Percentiles rank a stretch among this genome's conserved stretches.
These are phyloP conservation scores for Ustilago bromivora DNA, from an alignment of 1,284 basidiomycete species.

Conservation along the genomic window DNA sequence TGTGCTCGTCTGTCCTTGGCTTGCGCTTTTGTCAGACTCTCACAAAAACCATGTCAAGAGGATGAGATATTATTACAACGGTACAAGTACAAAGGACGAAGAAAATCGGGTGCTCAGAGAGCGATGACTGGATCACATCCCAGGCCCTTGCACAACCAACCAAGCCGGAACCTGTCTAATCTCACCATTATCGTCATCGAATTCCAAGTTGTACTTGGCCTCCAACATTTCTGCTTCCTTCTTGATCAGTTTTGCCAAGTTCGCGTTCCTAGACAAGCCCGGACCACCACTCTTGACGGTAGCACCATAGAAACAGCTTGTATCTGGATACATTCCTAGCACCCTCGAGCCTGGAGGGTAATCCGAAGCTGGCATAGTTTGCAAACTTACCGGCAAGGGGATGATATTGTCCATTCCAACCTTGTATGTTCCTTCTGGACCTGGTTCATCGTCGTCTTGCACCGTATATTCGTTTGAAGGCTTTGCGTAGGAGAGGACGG, in stretches of 20 bases:
- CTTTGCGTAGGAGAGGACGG: constrained; percentile 42
- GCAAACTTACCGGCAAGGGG: constrained; percentile 60
- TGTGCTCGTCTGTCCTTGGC: not conserved
- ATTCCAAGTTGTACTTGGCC: constrained; percentile 64
- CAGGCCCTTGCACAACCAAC: constrained; percentile 65
- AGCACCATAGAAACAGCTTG: constrained; percentile 68
- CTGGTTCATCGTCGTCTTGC: constrained; percentile 50
- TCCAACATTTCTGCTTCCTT: constrained; percentile 60
- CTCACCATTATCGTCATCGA: constrained; percentile 67
- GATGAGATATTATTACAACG: constrained; percentile 20
- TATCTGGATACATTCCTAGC: constrained; percentile 69
- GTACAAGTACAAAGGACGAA: constrained; percentile 30
- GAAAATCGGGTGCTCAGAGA: not conserved
- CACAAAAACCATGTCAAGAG: too few relatives aligned
- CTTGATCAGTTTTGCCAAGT: constrained; percentile 44
- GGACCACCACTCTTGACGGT: constrained; percentile 66
- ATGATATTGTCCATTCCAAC: constrained; percentile 58
- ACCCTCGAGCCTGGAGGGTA: constrained; percentile 61
- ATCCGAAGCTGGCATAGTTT: constrained; percentile 61
- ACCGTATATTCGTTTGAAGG: constrained; percentile 47
- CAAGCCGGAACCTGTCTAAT: constrained; percentile 65
- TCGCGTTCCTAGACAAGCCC: constrained; percentile 37
- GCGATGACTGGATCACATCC: constrained; percentile 9
- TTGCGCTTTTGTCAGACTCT: too few relatives aligned
- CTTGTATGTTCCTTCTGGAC: constrained; percentile 51